Evolutionary conservation across 139 green algal genomes (phyloP).

Genomic region (Micractinium conductrix): DNA sequence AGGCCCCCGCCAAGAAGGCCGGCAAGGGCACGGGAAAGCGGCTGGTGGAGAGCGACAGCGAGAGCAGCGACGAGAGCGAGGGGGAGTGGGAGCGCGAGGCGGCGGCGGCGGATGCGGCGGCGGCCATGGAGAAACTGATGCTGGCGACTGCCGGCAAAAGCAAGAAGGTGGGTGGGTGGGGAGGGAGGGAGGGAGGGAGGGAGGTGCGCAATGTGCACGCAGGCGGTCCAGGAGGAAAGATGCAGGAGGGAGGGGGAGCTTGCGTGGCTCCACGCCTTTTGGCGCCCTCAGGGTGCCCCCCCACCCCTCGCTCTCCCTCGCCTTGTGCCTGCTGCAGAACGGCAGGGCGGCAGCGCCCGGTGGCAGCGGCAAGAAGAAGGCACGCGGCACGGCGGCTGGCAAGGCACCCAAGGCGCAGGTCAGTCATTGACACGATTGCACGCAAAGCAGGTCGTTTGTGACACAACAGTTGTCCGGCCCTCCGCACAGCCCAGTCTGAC

Average conservation of each 20-base stretch:
- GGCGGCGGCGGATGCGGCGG: background rate
- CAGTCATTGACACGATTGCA: too few species aligned
- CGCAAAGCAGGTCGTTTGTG: too few species aligned
- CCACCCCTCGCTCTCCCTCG: background rate
- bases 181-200: background rate
- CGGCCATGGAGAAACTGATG: slow-evolving; percentile 29
- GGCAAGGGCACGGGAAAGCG: too few species aligned
- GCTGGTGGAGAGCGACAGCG: slow-evolving; percentile 19
- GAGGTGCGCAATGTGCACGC: background rate
- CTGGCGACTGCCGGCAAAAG: slow-evolving; percentile 13
- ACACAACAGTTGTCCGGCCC: too few species aligned
- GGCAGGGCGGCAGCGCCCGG: too few species aligned
- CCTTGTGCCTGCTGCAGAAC: background rate
- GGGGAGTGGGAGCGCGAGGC: background rate
- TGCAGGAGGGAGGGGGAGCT: background rate
- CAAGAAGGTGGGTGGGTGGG: background rate
- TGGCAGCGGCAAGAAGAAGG: too few species aligned
- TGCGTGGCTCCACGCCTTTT: background rate
- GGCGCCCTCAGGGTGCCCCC: background rate
- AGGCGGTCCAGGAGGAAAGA: background rate
- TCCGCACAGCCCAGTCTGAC: background rate
- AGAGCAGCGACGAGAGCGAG: background rate
- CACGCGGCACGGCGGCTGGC: too few species aligned
- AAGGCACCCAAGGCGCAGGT: too few species aligned
- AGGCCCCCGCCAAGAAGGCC: too few species aligned